Evolutionary conservation across 768 basidiomycete species (phyloP).

Genomic region (Trametopsis cervina): DNA sequence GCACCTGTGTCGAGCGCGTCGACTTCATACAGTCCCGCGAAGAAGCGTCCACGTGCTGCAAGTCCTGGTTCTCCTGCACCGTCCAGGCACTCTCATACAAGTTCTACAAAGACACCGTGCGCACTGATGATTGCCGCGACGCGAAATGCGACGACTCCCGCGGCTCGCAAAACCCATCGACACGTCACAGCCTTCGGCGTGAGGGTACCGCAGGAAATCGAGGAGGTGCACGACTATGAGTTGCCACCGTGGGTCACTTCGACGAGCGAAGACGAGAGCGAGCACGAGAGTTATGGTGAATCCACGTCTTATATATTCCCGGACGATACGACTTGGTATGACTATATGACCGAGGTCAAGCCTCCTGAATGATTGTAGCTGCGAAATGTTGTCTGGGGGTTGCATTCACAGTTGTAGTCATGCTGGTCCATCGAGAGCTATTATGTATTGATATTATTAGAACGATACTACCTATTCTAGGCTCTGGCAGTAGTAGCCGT

Average conservation of each 20-base stretch:
- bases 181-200: slow-evolving; percentile 54
- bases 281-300: background rate
- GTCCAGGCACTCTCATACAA: slow-evolving; percentile 2
- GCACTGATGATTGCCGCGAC: slow-evolving; percentile 43
- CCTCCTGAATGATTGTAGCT: no score
- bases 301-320: no score
- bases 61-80: background rate
- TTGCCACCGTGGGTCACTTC: slow-evolving; percentile 45
- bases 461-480: background rate
- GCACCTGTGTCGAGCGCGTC: background rate
- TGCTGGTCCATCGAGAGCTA: no score
- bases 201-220: slow-evolving; percentile 43
- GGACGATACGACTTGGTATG: no score
- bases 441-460: slow-evolving; percentile 10
- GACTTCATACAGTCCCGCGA: background rate
- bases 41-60: slow-evolving; percentile 5
- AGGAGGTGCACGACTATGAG: slow-evolving; percentile 46
- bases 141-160: slow-evolving; percentile 37
- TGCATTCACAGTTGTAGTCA: no score
- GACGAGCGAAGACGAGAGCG: background rate
- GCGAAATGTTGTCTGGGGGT: no score
- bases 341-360: no score
- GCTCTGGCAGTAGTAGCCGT: background rate
- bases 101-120: slow-evolving; percentile 19
- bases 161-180: slow-evolving; percentile 43